phyloP scores from a whole-genome alignment of 1,284 basidiomycete genomes.

The Schizophyllum commune region DNA sequence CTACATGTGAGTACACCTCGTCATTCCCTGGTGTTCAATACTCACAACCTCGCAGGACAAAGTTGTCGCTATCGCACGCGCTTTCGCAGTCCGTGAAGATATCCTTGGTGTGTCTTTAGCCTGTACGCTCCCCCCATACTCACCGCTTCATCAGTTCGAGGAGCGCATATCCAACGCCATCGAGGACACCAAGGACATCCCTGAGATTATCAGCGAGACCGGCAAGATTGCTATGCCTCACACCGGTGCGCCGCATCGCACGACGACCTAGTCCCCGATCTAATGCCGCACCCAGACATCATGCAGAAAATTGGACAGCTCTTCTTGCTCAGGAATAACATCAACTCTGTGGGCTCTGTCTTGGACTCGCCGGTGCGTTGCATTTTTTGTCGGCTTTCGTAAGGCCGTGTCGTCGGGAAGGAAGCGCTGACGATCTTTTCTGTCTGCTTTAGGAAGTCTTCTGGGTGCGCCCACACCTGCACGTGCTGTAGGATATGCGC shows the following conservation, averaged over 20 bases:
- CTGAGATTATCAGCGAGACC: constrained; percentile 87
- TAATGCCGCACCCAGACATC: constrained; percentile 54
- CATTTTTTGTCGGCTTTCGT: background rate
- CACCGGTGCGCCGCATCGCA: constrained; percentile 40
- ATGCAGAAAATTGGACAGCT: constrained; percentile 97
- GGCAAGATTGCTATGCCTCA: constrained; percentile 89
- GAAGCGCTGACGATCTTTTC: constrained; percentile 3
- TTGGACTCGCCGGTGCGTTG: constrained; percentile 82
- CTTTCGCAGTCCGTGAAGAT: constrained; percentile 97
- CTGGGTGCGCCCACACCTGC: constrained; percentile 60
- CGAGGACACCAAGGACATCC: constrained; percentile 95
- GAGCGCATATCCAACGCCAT: constrained; percentile 90
- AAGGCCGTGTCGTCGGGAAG: background rate
- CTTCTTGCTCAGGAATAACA: constrained; percentile 91
- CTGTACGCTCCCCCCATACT: background rate
- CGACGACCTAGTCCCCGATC: background rate
- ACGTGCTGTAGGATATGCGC: background rate
- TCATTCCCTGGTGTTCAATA: constrained; percentile 4
- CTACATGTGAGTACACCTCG: constrained; percentile 67
- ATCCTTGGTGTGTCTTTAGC: constrained; percentile 52
- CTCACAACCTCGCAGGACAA: constrained; percentile 62
- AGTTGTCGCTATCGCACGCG: constrained; percentile 90
- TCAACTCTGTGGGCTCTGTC: constrained; percentile 93
- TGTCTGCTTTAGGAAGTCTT: constrained; percentile 73
- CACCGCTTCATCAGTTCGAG: constrained; percentile 56